These are phyloP conservation scores for Neltuma alba DNA, from an alignment of 306 rosid species.

Conservation along the genomic window DNA sequence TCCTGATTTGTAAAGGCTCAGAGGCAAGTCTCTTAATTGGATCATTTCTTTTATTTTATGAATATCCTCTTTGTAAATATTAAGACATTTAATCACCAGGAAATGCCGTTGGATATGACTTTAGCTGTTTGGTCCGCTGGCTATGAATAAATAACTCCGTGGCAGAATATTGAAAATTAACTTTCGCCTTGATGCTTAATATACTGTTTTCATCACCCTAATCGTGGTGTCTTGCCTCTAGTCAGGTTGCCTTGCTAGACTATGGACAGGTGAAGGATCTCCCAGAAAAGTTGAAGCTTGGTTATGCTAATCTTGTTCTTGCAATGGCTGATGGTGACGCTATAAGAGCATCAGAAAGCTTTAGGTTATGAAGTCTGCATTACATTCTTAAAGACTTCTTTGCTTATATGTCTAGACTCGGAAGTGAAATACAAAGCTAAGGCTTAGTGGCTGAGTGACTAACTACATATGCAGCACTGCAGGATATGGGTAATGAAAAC, in stretches of 20 bases:
- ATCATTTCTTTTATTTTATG: slow-evolving; percentile 9
- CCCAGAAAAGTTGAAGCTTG: slow-evolving; percentile 87
- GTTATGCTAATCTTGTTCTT: slow-evolving; percentile 89
- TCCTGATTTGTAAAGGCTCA: slow-evolving; percentile 89
- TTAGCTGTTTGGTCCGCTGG: not conserved
- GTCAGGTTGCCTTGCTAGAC: slow-evolving; percentile 93
- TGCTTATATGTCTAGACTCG: slow-evolving; percentile 21
- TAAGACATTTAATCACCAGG: slow-evolving; percentile 19
- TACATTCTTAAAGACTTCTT: slow-evolving; percentile 16
- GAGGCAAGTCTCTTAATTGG: slow-evolving; percentile 70
- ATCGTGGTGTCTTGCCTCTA: slow-evolving; percentile 33
- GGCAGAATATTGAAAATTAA: slow-evolving; percentile 30
- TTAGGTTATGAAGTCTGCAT: slow-evolving; percentile 56
- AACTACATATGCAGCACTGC: slow-evolving; percentile 1
- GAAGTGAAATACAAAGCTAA: slow-evolving; percentile 22
- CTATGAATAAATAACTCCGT: not conserved
- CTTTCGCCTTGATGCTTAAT: slow-evolving; percentile 25
- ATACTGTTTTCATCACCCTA: slow-evolving; percentile 31
- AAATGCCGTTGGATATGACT: not conserved
- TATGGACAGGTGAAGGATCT: slow-evolving; percentile 99
- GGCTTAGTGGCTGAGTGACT: slow-evolving; percentile 1
- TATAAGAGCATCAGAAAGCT: slow-evolving; percentile 72
- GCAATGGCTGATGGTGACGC: slow-evolving; percentile 83
- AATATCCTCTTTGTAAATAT: slow-evolving; percentile 22
- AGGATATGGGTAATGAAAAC: slow-evolving; percentile 28